A percentile compares a stretch with the other conserved stretches of the same genome.
These are phyloP conservation scores for Irpex sp. DNA, from an alignment of 1,284 basidiomycete genomes.

Conservation along the genomic window DNA sequence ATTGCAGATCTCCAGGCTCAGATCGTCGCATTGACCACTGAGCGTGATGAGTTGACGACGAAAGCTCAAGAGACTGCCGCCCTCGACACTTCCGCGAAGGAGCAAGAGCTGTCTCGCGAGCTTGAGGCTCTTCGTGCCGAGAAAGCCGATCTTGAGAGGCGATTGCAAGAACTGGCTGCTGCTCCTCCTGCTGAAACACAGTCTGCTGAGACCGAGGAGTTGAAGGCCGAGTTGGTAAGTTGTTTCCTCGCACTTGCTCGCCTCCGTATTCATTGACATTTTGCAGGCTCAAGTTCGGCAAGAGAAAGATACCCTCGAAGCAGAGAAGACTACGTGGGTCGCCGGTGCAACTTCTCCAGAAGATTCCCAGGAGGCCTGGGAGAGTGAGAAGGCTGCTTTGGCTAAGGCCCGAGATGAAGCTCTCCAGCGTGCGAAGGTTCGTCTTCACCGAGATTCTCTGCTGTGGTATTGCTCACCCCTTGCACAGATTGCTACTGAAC, in stretches of 20 bases:
- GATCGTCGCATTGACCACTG: slow-evolving; percentile 25
- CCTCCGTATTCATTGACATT: not conserved
- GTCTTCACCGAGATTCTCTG: not conserved
- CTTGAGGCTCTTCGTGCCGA: slow-evolving; percentile 39
- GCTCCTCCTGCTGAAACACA: slow-evolving; percentile 6
- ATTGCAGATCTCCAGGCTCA: slow-evolving; percentile 22
- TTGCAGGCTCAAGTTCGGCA: slow-evolving; percentile 48
- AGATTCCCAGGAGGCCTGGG: slow-evolving; percentile 40
- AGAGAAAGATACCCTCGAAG: slow-evolving; percentile 57
- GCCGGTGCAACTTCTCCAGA: slow-evolving; percentile 28
- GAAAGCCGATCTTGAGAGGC: slow-evolving; percentile 39
- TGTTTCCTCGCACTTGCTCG: not conserved
- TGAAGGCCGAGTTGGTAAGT: slow-evolving; percentile 39
- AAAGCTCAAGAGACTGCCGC: slow-evolving; percentile 16
- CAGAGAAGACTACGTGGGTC: slow-evolving; percentile 52
- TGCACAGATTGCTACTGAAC: slow-evolving; percentile 40
- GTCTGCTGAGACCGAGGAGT: slow-evolving; percentile 2
- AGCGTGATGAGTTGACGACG: slow-evolving; percentile 30
- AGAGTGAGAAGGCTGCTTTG: slow-evolving; percentile 56
- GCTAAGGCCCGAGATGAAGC: slow-evolving; percentile 59
- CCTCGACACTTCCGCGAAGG: slow-evolving; percentile 11
- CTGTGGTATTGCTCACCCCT: not conserved
- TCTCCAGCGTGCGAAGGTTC: slow-evolving; percentile 41
- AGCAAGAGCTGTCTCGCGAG: slow-evolving; percentile 28
- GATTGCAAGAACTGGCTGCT: slow-evolving; percentile 23